A percentile compares a stretch with the other conserved stretches of the same genome.
phyloP scores from a whole-genome alignment of 2,329 filamentous ascomycete species.

The Fusarium napiforme region DNA sequence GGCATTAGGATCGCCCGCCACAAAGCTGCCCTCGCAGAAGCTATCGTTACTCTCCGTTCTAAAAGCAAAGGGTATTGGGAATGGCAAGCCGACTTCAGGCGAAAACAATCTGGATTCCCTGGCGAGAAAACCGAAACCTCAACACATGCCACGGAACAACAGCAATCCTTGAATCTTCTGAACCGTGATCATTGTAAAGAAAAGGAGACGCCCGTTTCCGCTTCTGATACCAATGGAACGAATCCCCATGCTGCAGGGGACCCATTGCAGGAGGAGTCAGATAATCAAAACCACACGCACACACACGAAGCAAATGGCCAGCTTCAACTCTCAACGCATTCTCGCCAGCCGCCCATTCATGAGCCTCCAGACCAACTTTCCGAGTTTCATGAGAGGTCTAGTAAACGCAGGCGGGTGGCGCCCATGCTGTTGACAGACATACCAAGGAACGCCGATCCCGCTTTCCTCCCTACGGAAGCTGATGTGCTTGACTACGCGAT shows the following conservation, averaged over 20 bases:
- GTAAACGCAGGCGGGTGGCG: constrained; percentile 45
- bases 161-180: not conserved
- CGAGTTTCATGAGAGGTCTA: constrained; percentile 16
- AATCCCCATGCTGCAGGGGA: not conserved
- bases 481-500: constrained; percentile 20
- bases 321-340: not conserved
- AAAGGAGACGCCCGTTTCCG: not conserved
- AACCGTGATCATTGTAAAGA: not conserved
- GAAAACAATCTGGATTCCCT: constrained; percentile 26
- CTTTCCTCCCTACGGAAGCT: constrained; percentile 43
- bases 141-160: not conserved
- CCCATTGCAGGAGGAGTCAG: not conserved
- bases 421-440: constrained; percentile 40
- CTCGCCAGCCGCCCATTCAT: not conserved
- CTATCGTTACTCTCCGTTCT: constrained; percentile 66
- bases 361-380: not conserved
- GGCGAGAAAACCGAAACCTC: constrained; percentile 15
- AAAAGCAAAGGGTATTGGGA: constrained; percentile 61
- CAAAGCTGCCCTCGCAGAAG: constrained; percentile 65
- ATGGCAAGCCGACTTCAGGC: constrained; percentile 44
- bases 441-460: constrained; percentile 23
- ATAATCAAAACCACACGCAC: not conserved
- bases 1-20: constrained; percentile 68
- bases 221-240: not conserved
- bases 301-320: not conserved